Evolutionary conservation across 2,329 filamentous ascomycete genomes (phyloP), one percentile per base, ranked within the genome.

Genomic region (Pseudopyrenochaeta lycopersici): DNA sequence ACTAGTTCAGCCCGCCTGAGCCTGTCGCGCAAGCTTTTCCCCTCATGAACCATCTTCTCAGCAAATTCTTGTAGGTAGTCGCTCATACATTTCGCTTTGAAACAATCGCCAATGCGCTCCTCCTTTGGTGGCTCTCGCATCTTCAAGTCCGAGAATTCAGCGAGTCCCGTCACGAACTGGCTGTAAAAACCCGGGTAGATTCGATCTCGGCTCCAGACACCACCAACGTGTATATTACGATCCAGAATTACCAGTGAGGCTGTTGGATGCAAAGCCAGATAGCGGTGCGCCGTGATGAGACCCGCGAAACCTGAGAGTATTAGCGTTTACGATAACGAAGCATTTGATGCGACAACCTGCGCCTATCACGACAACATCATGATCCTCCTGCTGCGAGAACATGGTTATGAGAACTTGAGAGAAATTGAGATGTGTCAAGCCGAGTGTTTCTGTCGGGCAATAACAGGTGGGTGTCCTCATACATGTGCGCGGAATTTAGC

Each of bases 41-140:
- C 36, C 1, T 18, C 40, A 30, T 42, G 40, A 10, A 42, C 12
- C 40, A 42, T 42, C 14, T 42, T 42, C 23, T 54, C 46, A 27
- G 49, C 54, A 49, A 63, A 66, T 1, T 62, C 32, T 23, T 66
- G 46, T 2, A 66, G 45, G 21, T 66, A 66, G 20, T 60, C 29
- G 4, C 50, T 59, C 14, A 56, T 62, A 20, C 60, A 62, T 42
- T 56, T 59, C 7, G 58, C 56, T 5, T 31, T 42, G 36, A 50
- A 66, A 1, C 59, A 44, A 20, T 59, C 58, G 12, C 52, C 7
- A 12, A 39, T 39, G 32, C 49, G 59, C 36, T 66, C 60, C 17
- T 56, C 47, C 29, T 45, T 46, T n/a, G 60, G 58, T 4, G 60
- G 63, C 3, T 43, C 42, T n/a, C 38, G 10, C 60, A 66, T 63